Evolutionary conservation across 495 filamentous ascomycete genomes (phyloP).

Genomic region (Penicillium salamii): DNA sequence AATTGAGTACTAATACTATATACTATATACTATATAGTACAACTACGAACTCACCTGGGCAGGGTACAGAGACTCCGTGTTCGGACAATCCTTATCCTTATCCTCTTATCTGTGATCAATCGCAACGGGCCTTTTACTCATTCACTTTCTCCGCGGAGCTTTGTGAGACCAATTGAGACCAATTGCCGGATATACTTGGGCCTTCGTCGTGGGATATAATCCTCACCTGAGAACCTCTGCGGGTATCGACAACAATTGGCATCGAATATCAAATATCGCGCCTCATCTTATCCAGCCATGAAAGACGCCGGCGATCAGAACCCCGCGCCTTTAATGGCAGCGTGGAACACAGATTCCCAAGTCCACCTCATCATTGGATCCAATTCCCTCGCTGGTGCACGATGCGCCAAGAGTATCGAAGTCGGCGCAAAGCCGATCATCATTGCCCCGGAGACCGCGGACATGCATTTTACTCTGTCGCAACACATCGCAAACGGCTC

Average conservation of each 20-base stretch:
- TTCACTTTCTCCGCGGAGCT: constrained; percentile 33
- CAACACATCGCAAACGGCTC: constrained; percentile 70
- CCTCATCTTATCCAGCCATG: constrained; percentile 26
- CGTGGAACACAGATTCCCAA: constrained; percentile 70
- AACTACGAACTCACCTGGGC: no score
- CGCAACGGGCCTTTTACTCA: constrained; percentile 24
- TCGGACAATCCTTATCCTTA: no score
- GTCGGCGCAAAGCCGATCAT: constrained; percentile 85
- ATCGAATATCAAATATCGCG: background rate
- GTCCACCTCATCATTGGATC: constrained; percentile 84
- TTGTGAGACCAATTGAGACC: no score
- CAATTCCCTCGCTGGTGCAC: constrained; percentile 79
- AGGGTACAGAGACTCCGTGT: no score
- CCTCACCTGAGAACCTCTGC: no score
- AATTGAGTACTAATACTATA: no score
- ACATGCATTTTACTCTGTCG: constrained; percentile 68
- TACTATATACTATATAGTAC: no score
- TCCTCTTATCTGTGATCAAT: constrained; percentile 28
- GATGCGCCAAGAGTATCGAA: constrained; percentile 75
- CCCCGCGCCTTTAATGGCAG: constrained; percentile 63
- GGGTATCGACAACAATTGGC: constrained; percentile 7
- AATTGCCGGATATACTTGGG: no score
- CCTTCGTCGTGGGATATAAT: no score
- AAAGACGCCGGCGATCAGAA: constrained; percentile 28
- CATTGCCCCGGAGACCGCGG: constrained; percentile 64